Percentiles rank a stretch among this genome's conserved stretches.
Conservation (phyloP, 202 grass and related monocot genomes). For the Sporobolus alterniflorus region DNA sequence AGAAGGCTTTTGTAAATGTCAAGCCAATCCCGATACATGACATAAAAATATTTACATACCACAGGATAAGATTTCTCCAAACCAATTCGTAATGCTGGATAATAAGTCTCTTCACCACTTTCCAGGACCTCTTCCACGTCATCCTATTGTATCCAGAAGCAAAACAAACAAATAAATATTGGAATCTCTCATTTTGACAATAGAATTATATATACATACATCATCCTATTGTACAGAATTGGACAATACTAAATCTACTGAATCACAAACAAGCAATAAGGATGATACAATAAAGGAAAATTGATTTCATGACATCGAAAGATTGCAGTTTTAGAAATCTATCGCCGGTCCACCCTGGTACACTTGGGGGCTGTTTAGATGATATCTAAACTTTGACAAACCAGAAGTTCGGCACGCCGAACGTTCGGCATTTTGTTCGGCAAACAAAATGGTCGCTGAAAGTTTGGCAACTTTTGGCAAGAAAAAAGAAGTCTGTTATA, state of each 20-base stretch:
- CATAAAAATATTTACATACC: slow-evolving; percentile 64
- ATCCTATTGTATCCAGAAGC: slow-evolving; percentile 51
- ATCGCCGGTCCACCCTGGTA: too few species aligned
- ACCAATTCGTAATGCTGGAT: slow-evolving; percentile 88
- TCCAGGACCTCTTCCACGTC: slow-evolving; percentile 54
- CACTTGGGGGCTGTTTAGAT: too few species aligned
- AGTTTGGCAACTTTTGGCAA: too few species aligned
- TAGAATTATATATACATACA: neutral
- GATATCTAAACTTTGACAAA: too few species aligned
- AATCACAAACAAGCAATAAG: neutral
- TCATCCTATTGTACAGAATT: neutral
- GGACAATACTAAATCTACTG: neutral
- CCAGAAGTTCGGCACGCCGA: too few species aligned
- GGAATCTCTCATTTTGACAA: slow-evolving; percentile 1
- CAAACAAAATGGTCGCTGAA: too few species aligned
- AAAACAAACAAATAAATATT: slow-evolving; percentile 31
- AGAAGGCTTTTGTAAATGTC: neutral
- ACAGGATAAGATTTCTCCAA: slow-evolving; percentile 63
- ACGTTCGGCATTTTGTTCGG: too few species aligned
- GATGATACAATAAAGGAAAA: neutral
- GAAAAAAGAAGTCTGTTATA: too few species aligned
- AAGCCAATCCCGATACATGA: neutral
- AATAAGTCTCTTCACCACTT: slow-evolving; percentile 91
- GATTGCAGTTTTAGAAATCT: too few species aligned
- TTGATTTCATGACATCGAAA: too few species aligned